Evolutionary conservation across 257 asterid genomes (phyloP).

Genomic region (Jacaranda mimosifolia): DNA sequence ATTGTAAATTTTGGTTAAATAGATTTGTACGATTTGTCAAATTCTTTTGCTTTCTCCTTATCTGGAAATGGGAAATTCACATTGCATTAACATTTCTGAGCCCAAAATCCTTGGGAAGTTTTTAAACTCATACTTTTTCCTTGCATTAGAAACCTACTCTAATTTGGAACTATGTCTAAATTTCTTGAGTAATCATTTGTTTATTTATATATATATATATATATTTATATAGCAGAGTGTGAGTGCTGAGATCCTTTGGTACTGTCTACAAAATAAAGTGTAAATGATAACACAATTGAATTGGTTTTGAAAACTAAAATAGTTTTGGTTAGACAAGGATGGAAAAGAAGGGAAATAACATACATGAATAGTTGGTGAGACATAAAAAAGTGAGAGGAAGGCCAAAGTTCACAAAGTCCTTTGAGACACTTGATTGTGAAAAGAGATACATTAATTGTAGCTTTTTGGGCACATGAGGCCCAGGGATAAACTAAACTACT

Average conservation of each 20-base stretch:
- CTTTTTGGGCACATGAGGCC: background rate
- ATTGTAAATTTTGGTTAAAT: conserved; percentile 12
- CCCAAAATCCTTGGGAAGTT: background rate
- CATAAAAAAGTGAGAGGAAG: background rate
- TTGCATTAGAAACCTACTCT: background rate
- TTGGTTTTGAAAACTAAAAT: background rate
- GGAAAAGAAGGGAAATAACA: background rate
- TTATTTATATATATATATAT: background rate
- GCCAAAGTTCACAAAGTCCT: background rate
- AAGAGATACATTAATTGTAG: background rate
- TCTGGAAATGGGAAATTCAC: conserved; percentile 18
- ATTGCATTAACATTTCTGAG: background rate
- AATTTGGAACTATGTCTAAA: background rate
- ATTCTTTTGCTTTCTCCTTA: background rate
- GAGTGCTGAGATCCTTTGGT: conserved; percentile 4
- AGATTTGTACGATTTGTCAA: background rate
- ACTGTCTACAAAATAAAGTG: background rate
- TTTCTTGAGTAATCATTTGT: background rate
- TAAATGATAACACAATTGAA: background rate
- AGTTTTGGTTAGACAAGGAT: background rate
- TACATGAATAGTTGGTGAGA: background rate
- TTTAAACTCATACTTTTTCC: background rate
- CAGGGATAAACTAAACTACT: background rate
- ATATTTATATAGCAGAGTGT: conserved; percentile 1
- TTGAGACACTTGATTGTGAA: background rate